Base-by-base conservation (phyloP, 495 filamentous ascomycete genomes). In the Jackrogersella minutella region DNA sequence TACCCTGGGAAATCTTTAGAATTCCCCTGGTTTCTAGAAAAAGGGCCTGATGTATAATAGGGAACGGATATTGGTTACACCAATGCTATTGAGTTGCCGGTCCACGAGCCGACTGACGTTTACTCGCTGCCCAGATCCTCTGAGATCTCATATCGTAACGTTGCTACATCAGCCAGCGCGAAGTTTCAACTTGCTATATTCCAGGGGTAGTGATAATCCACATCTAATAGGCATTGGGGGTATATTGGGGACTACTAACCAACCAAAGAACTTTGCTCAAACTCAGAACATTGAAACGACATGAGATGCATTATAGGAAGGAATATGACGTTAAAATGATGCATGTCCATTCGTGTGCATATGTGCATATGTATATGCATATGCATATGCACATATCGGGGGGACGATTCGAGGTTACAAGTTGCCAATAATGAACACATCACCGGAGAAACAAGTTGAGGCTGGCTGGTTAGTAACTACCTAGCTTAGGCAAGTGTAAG, bases 111-210 rank as follows among this genome's bases (percentile, higher is more conserved):
- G 61, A 69, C 66, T 69, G 66, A 69, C 66, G 66, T 69, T 31
- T 64, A 19, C 34, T 24, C 55, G 6, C 57, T 49, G 57, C 52
- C 57, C 33, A 65, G 66, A 64, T 69, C 51, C 66, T 54, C 52
- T 62, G 21, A 69, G 66, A 65, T 69, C 66, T 69, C 50, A 8
- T 37, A 54, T 34, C 66, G 66, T 64, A 69, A 69, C 66, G 66
- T 69, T 69, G 66, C 66, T 60, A 57, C 56, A 61, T 62, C 56
- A 40, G 31, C 57, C 41, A 65, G 44, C 61, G 52, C 61, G 58
- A 52, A 58, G 28, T 55, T n/a, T 17, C 50, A 57, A 59, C n/a
- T 61, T 17, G 22, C 21, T 53, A 39, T 58, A 57, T 50, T 30
- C 37, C 56, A 64, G 61, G 66, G 66, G 44, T 53, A 62, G 36